Conservation (phyloP, 306 rosid genomes). For the Astragalus membranaceus region DNA sequence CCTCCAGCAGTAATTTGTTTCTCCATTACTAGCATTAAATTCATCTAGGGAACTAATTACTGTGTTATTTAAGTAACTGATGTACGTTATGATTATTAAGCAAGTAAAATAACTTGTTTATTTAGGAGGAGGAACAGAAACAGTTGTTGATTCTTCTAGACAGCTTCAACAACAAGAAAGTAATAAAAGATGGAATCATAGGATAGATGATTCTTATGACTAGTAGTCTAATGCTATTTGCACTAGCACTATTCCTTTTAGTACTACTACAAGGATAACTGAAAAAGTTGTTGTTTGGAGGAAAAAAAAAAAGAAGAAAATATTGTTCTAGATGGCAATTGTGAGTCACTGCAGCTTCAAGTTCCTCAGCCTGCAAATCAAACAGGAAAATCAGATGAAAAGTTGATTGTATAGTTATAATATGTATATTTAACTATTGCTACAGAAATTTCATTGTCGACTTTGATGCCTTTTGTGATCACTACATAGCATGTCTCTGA, state of each 20-base stretch:
- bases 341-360: constrained; percentile 50
- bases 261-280: background rate
- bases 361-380: constrained; percentile 57
- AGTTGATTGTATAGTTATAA: background rate
- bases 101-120: constrained; percentile 21
- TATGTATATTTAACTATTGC: background rate
- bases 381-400: background rate
- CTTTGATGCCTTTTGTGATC: background rate
- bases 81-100: background rate
- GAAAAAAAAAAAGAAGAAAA: constrained; percentile 5
- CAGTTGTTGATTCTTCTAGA: constrained; percentile 17
- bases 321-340: background rate
- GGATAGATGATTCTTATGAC: constrained; percentile 29
- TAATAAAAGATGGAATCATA: constrained; percentile 28
- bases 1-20: background rate
- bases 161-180: constrained; percentile 21
- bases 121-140: constrained; percentile 21
- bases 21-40: background rate
- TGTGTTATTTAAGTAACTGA: background rate
- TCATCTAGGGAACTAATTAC: background rate
- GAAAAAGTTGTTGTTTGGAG: constrained; percentile 1
- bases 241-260: constrained; percentile 17
- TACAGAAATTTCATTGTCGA: background rate
- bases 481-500: too few relatives aligned
- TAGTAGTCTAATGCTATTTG: constrained; percentile 27